Base-by-base conservation (phyloP, 495 filamentous ascomycete genomes). In the Neurospora sp. region DNA sequence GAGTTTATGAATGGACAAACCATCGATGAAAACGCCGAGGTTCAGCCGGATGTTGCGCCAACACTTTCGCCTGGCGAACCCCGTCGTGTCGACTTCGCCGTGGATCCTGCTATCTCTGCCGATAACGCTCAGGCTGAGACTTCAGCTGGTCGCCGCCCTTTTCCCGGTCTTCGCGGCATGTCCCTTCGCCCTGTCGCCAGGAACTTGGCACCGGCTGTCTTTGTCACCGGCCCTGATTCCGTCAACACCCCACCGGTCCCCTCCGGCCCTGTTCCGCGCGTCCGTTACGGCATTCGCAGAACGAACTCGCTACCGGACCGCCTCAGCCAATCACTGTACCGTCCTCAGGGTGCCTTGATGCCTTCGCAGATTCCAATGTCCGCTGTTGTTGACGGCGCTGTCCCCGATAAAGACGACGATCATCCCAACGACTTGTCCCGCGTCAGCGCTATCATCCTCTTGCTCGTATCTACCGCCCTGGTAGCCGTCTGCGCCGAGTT, bases 401-500 rank as follows among this genome's bases (percentile, higher is more conserved):
- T 85, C 6, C 82, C 82, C 18, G 75, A 83, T 41, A 77, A 80
- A 0, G 80, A 80, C 5, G 85, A 89, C 69, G 83, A 86, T 5
- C 81, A 83, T 35, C 81, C 81, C 7, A 80, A 82, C 68, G 83
- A 86, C 44, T 88, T 96, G 80, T 94, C 93, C 5, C 91, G 91
- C 20, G 90, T 90, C 18, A 87, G 91, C 0, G 92, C 94, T 8
- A 81, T 96, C 4, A 81, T 93, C 20, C 85, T 95, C 76, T 85
- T 97, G 5, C 81, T 96, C 11, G 76, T 91, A 38, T 91, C 92
- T 6, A 97, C 94, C 3, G 91, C 80, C 7, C 85, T 97, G 2
- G 93, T 97, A 1, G 93, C 94, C 1, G 81, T 92, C 18, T 97
- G 94, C 80, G 94, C 94, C 72, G 93, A 97, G 75, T 96, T 95